Percentiles rank a stretch among this genome's conserved stretches.
Conservation (phyloP, 768 basidiomycete genomes). For the Lyophyllum atratum region DNA sequence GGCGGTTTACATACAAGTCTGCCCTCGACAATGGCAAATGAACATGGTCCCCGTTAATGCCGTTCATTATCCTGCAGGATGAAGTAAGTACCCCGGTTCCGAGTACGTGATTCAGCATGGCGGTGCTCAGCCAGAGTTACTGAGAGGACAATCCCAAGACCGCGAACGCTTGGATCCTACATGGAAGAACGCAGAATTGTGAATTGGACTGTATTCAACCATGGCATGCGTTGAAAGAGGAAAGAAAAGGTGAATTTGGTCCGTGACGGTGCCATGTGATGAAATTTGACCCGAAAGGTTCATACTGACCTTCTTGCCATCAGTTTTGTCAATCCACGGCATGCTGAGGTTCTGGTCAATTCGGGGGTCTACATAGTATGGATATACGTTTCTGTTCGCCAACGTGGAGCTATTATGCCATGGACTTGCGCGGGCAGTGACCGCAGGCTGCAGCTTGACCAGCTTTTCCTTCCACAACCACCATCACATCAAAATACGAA, state of each 20-base stretch:
- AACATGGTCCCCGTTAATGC: not conserved
- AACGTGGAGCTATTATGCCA: not conserved
- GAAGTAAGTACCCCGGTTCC: not conserved
- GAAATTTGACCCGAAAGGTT: not conserved
- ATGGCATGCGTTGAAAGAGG: not conserved
- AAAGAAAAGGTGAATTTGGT: not conserved
- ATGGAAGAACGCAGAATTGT: not conserved
- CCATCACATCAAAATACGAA: slow-evolving; percentile 10
- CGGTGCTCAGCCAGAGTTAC: not conserved
- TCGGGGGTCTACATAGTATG: too few species aligned
- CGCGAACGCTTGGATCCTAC: not conserved
- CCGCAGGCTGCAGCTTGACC: not conserved
- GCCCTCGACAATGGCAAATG: not conserved
- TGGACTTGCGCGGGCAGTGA: too few species aligned
- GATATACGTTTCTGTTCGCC: too few species aligned
- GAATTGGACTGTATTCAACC: not conserved
- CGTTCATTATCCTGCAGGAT: not conserved
- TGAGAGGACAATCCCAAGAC: not conserved
- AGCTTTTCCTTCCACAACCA: not conserved
- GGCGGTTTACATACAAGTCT: not conserved
- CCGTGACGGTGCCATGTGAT: not conserved
- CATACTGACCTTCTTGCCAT: too few species aligned
- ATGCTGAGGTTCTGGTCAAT: too few species aligned
- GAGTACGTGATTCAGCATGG: not conserved
- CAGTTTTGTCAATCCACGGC: too few species aligned